Percentiles rank a stretch among this genome's conserved stretches.
Conservation (phyloP, 169 alveolate species). For the Plasmodium knowlesi region DNA sequence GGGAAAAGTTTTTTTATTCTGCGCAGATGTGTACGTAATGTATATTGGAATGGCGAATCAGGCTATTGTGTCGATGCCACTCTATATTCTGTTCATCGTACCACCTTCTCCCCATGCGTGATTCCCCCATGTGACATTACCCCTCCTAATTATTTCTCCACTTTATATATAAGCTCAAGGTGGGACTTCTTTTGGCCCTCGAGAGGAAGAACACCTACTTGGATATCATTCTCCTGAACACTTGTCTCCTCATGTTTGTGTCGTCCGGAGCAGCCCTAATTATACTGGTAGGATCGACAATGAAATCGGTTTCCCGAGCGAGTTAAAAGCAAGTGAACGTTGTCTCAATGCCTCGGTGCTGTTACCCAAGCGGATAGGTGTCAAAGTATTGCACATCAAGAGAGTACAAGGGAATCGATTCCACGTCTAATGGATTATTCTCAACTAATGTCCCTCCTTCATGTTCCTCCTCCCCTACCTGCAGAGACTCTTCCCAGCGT, state of each 20-base stretch:
- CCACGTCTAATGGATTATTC: background rate
- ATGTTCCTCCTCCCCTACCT: background rate
- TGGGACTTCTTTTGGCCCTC: slow-evolving; percentile 23
- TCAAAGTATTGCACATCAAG: background rate
- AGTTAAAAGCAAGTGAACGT: background rate
- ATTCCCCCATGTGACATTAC: background rate
- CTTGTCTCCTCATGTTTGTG: slow-evolving; percentile 61
- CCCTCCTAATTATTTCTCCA: background rate
- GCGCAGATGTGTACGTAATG: background rate
- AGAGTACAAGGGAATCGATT: too few species aligned
- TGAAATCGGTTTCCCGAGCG: background rate
- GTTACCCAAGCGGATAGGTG: background rate
- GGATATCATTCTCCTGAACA: slow-evolving; percentile 28
- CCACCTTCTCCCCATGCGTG: background rate
- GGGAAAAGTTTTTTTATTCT: background rate
- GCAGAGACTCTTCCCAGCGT: slow-evolving; percentile 15
- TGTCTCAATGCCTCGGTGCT: background rate
- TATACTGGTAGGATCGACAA: slow-evolving; percentile 8
- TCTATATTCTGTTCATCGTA: background rate
- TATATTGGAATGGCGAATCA: background rate
- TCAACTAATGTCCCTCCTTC: background rate
- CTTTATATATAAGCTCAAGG: slow-evolving; percentile 9
- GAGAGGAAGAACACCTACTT: slow-evolving; percentile 35
- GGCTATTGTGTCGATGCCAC: background rate
- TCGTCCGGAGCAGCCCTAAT: slow-evolving; percentile 24